Conservation (phyloP, 768 basidiomycete genomes). For the Mycena rosella region DNA sequence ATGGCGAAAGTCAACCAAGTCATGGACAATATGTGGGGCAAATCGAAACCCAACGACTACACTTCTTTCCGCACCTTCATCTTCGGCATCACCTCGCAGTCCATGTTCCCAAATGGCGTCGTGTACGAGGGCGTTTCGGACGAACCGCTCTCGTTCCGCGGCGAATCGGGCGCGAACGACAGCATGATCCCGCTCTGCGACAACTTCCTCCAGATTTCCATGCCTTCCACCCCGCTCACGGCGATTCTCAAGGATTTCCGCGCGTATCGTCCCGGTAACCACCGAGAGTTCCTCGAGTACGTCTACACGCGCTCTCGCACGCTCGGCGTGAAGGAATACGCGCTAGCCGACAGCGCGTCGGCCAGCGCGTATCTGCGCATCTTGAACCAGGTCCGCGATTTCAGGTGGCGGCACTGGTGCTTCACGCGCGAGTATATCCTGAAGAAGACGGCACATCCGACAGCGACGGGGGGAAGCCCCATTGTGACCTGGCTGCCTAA, state of each 20-base stretch:
- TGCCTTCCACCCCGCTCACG: constrained; percentile 46
- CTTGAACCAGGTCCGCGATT: constrained; percentile 45
- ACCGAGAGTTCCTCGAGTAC: constrained; percentile 45
- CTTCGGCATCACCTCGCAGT: constrained; percentile 47
- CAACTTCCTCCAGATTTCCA: constrained; percentile 47
- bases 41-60: constrained; percentile 45
- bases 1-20: constrained; percentile 35
- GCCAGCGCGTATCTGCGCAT: constrained; percentile 41
- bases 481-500: constrained; percentile 38
- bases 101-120: constrained; percentile 50
- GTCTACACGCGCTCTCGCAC: constrained; percentile 36
- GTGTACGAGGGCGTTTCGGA: constrained; percentile 48
- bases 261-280: constrained; percentile 45
- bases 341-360: constrained; percentile 34
- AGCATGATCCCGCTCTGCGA: constrained; percentile 49
- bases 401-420: constrained; percentile 49
- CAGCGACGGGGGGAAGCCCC: constrained; percentile 43
- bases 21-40: constrained; percentile 46
- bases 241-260: constrained; percentile 48
- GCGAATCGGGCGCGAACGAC: constrained; percentile 49
- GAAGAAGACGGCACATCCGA: constrained; percentile 41
- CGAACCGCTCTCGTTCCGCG: constrained; percentile 46
- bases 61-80: constrained; percentile 51
- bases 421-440: constrained; percentile 51
- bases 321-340: constrained; percentile 39